Evolutionary conservation across 2,329 filamentous ascomycete species (phyloP), one percentile per base, ranked within the genome.

Genomic region (Pseudogymnoascus sp.): DNA sequence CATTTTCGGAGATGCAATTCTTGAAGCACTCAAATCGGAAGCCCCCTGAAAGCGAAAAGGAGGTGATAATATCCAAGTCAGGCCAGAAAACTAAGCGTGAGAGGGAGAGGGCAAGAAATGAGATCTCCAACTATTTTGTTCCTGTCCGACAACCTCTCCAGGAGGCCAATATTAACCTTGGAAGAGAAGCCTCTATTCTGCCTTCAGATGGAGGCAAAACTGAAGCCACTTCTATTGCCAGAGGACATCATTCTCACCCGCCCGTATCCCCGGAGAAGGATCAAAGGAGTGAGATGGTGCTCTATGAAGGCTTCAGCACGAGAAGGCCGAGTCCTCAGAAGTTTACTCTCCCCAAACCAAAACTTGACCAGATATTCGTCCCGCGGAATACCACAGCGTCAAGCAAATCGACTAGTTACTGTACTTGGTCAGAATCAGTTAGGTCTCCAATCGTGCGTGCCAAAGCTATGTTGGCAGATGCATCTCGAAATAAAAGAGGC

Each of bases 1-100:
- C 75, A 1, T 85, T 83, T 66, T 81, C 81, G 26, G 75, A 80
- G 61, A 81, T 83, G 77, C 70, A 75, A 7, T 80, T 82, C 66
- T 72, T 80, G 21, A 73, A 72, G 59, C 66, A 71, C 3, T 64
- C 69, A 61, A 70, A 65, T 36, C 64, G 64, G 34, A 62, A 67
- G 16, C 18, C 62, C 66, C 67, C 21, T 66, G 66, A 29, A 39
- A 64, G 26, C 63, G 66, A 36, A 31, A 66, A 51, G 67, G 69
- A 54, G 68, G 67, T 60, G 1, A 60, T 37, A 2, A 11, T 36
- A 18, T 60, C 54, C 18, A 60, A 60, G 23, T 37, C 29, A 18
- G 54, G 54, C n/a, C 54, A 60, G 54, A 60, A 60, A 23, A 60
- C 29, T 1, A 60, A 37, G n/a, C 29, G 18, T 36, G 54, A 60